Percentiles rank a stretch among this genome's conserved stretches.
phyloP scores from a whole-genome alignment of 192 early-diverging fungal genomes.

The Bifiguratus adelaidae region DNA sequence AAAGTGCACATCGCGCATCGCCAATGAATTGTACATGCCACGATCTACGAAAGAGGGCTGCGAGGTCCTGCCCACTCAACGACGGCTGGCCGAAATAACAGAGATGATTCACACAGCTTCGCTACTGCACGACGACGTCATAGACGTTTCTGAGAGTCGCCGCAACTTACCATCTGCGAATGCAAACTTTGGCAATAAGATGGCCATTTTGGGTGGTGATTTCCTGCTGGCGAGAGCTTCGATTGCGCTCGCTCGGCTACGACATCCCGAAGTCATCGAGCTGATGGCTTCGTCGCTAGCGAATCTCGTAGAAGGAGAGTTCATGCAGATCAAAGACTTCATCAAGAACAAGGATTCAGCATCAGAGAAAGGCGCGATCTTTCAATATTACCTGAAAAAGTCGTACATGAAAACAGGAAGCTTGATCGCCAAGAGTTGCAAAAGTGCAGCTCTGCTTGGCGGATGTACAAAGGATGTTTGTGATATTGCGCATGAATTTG shows the following conservation, averaged over 20 bases:
- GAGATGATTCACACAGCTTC: constrained; percentile 99
- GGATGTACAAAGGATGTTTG: constrained; percentile 58
- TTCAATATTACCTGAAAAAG: constrained; percentile 92
- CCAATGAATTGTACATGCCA: constrained; percentile 11
- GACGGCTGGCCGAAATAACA: constrained; percentile 89
- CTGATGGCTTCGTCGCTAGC: constrained; percentile 87
- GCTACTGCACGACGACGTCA: constrained; percentile 90
- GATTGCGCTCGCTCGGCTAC: constrained; percentile 77
- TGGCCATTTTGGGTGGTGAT: constrained; percentile 91
- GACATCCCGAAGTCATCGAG: constrained; percentile 88
- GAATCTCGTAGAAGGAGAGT: constrained; percentile 94
- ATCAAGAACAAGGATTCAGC: constrained; percentile 11
- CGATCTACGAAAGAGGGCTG: constrained; percentile 13
- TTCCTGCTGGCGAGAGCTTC: constrained; percentile 91
- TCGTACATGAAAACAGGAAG: constrained; percentile 93
- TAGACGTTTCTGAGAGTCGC: constrained; percentile 56
- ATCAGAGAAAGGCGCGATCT: constrained; percentile 30
- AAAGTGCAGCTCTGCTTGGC: constrained; percentile 76
- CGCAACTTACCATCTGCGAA: constrained; percentile 71
- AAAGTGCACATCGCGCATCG: not conserved
- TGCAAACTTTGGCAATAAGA: constrained; percentile 90
- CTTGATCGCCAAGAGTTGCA: constrained; percentile 89
- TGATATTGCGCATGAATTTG: constrained; percentile 80
- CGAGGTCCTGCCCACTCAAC: constrained; percentile 73
- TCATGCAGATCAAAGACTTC: constrained; percentile 87